Conservation (phyloP, 2,329 filamentous ascomycete genomes). For the Lasiodiplodia theobromae region DNA sequence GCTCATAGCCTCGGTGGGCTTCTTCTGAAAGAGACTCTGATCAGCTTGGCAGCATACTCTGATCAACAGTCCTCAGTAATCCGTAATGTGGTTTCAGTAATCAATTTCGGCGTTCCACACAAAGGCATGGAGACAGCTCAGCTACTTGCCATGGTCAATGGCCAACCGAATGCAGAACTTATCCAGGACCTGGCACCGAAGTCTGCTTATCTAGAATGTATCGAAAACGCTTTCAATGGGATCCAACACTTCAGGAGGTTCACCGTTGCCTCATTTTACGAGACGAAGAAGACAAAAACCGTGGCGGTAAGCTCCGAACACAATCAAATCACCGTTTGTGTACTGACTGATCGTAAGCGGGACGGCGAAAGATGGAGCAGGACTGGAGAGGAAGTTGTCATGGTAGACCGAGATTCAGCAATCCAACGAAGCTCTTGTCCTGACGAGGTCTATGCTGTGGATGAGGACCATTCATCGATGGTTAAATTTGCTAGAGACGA, state of each 20-base stretch:
- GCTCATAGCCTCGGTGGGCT: not conserved
- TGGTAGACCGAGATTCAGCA: conserved; percentile 6
- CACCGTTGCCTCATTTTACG: not conserved
- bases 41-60: not conserved
- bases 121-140: not conserved
- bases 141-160: not conserved
- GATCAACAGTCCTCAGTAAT: not conserved
- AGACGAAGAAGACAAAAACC: not conserved
- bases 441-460: not conserved
- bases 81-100: not conserved
- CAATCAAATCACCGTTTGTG: accelerated
- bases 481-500: not conserved
- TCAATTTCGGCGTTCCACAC: not conserved
- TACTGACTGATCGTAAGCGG: not conserved
- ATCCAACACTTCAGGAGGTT: not conserved
- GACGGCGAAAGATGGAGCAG: not conserved
- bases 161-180: not conserved
- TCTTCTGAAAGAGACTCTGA: not conserved
- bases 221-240: not conserved
- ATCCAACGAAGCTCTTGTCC: not conserved
- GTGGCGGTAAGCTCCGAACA: not conserved
- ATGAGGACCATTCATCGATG: conserved; percentile 1
- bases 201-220: not conserved
- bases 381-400: not conserved
- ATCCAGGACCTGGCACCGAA: not conserved